A percentile compares a stretch with the other conserved stretches of the same genome.
Conservation (phyloP, 169 alveolate genomes). For the Theileria annulata region DNA sequence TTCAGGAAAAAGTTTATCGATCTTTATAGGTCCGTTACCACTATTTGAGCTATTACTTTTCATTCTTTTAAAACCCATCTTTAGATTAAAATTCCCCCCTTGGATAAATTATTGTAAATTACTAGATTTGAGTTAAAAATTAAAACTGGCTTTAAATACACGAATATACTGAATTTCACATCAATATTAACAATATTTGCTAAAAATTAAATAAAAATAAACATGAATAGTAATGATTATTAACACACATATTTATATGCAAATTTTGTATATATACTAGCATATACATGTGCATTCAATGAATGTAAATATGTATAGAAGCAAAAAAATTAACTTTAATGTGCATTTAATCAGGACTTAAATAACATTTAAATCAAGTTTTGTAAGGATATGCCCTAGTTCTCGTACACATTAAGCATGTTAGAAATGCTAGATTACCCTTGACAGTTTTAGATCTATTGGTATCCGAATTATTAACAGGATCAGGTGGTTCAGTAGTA, state of each 20-base stretch:
- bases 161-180: no score
- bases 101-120: background rate
- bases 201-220: no score
- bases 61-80: background rate
- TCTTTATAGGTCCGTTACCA: background rate
- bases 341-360: no score
- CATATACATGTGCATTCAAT: background rate
- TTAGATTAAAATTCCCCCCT: no score
- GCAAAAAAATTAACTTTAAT: background rate
- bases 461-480: background rate
- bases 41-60: background rate
- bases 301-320: background rate
- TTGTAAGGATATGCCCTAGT: constrained; percentile 16
- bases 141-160: background rate
- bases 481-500: background rate
- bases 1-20: background rate
- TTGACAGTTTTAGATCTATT: background rate
- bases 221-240: no score
- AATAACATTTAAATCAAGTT: background rate
- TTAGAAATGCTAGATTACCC: background rate
- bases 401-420: constrained; percentile 55
- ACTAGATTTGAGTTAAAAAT: background rate
- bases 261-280: background rate
- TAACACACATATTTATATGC: background rate
- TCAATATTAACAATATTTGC: background rate